Evolutionary conservation across 805 yeast species (phyloP), one percentile per base, ranked within the genome.

Genomic region (Tetrapisispora nanseiensis): DNA sequence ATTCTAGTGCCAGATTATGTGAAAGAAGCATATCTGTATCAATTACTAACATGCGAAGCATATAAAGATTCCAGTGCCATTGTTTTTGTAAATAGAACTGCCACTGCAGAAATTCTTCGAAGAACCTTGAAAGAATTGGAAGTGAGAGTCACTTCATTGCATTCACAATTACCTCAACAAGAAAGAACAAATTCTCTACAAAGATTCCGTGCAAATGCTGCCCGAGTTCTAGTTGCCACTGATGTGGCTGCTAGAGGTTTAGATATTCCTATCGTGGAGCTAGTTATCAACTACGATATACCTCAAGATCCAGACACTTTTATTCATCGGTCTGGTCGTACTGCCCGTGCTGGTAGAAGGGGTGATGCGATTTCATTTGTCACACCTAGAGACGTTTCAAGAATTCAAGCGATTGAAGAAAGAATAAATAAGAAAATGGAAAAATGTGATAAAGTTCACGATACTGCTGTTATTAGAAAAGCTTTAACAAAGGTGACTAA

Each of bases 181-280:
- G 97, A 92, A 59, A 76, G 99, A 63, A 79, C 90, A 20, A 86
- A 85, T 59, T 85, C 97, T 0, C 68, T 92, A 42, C 97, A 89
- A 50, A 71, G 97, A 54, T 92, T 92, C 66, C 76, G 90, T 55
- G 97, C 97, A 0, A 83, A 85, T 42, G 97, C 95, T 3, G 97
- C 97, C 0, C 74, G 95, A 37, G 86, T 92, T 1, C 66, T 92
- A 42, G 80, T 92, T 15, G 96, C 97, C 7, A 92, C 99, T 0
- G 98, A 92, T 61, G 97, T 92, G 19, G 98, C 96, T 2, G 81
- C 95, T 23, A 78, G 98, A 75, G 98, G 98, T 61, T 73, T 92
- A 50, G 98, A 92, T 72, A 92, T 92, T 43, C 98, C 97, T 10
- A 72, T 78, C 8, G 98, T 92, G 3, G 90, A 81, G 56, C 69